A percentile compares a stretch with the other conserved stretches of the same genome.
Conservation (phyloP, 129 eudicot genomes). For the Dittrichia graveolens region DNA sequence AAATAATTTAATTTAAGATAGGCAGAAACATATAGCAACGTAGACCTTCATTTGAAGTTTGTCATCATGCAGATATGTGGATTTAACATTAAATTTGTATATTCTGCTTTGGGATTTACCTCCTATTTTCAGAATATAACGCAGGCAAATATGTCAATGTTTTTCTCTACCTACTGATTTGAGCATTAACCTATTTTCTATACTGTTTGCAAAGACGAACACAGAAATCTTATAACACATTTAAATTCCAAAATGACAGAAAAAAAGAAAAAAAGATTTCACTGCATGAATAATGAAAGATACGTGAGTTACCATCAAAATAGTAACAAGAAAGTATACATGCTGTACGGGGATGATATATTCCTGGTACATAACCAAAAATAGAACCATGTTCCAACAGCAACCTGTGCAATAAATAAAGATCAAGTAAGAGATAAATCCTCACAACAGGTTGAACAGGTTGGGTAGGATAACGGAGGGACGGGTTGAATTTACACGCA, state of each 20-base stretch:
- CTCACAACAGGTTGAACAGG: not conserved
- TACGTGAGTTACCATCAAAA: constrained; percentile 70
- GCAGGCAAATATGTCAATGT: not conserved
- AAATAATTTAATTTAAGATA: not conserved
- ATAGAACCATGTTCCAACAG: constrained; percentile 76
- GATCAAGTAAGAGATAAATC: constrained; percentile 10
- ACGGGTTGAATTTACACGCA: not conserved
- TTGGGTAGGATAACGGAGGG: not conserved
- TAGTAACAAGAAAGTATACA: constrained; percentile 88
- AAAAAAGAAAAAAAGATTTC: constrained; percentile 21
- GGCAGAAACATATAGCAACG: constrained; percentile 5
- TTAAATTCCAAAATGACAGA: constrained; percentile 21
- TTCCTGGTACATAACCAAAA: constrained; percentile 67
- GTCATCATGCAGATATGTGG: constrained; percentile 10
- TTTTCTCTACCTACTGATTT: constrained; percentile 1
- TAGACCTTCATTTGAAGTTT: constrained; percentile 13
- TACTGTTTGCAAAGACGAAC: not conserved
- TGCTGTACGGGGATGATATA: constrained; percentile 93
- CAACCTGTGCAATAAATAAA: constrained; percentile 56
- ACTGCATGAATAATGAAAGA: constrained; percentile 44
- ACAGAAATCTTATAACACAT: not conserved
- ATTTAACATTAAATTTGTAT: not conserved
- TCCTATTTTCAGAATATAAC: not conserved
- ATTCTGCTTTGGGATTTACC: not conserved
- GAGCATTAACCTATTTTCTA: constrained; percentile 12